Base-by-base conservation (phyloP, 1,139 yeast species). In the Torulaspora globosa region DNA sequence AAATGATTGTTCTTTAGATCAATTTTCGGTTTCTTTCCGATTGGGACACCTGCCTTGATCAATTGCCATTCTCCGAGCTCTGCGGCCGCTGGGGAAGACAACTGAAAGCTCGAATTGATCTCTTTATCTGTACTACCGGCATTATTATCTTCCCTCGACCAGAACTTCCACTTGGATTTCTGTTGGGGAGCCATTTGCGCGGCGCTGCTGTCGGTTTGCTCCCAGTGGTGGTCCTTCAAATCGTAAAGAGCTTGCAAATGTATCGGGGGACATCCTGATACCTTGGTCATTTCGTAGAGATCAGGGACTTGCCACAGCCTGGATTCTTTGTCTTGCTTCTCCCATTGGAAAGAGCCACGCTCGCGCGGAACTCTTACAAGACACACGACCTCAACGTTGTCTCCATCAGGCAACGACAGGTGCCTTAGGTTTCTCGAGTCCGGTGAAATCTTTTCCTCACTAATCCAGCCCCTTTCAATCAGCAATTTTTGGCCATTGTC, bases 391-490 rank as follows among this genome's bases (percentile, higher is more conserved):
- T 81, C 82, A 39, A 87, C 84, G 28, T 59, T 55, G 48, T 79
- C 84, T 8, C 90, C 95, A 51, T 73, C 69, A 1, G 96, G 96
- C 48, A 83, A 61, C 1, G 94, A 81, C 53, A 84, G 72, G 65
- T 78, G 90, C 38, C 72, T 74, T 62, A 76, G 73, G 58, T 72
- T 76, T 57, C 98, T 76, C 5, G 73, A 68, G 9, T 71, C 68
- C 27, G 94, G 95, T 23, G 80, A 71, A 5, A 84, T 82, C 54
- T 79, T 80, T 14, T 81, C 84, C 56, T 84, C 88, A 28, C 79
- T 71, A 39, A 92, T 81, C 96, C 97, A 92, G 6, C 99, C 99
- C 55, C 99, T 77, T 65, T 88, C 95, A 28, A 92, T 76, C 47
- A 92, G 71, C 23, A 90, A 70, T 46, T 70, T 73, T 8, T 83